Percentiles rank a stretch among this genome's conserved stretches.
Conservation (phyloP, 768 basidiomycete species). For the Tricholoma furcatifolium region DNA sequence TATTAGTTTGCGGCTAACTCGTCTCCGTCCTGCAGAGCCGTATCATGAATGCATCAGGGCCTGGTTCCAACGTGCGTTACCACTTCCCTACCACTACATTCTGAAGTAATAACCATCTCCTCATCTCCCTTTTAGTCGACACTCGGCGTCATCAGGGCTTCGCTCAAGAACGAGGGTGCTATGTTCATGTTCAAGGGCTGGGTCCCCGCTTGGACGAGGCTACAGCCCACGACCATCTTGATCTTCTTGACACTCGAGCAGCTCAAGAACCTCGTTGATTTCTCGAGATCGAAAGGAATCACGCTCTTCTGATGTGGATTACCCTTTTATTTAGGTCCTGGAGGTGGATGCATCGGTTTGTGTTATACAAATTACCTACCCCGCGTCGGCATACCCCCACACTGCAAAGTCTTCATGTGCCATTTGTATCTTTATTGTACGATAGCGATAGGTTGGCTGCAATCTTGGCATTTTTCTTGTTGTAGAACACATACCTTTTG, state of each 20-base stretch:
- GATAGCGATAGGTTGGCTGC: too few species aligned
- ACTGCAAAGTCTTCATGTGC: too few species aligned
- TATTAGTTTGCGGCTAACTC: not conserved
- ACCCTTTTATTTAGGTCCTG: too few species aligned
- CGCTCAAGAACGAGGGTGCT: conserved; percentile 71
- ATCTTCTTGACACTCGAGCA: conserved; percentile 87
- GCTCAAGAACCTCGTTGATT: conserved; percentile 71
- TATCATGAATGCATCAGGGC: conserved; percentile 87
- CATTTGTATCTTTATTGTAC: too few species aligned
- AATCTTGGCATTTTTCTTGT: too few species aligned
- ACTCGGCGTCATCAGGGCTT: conserved; percentile 62
- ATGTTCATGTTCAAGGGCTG: conserved; percentile 95
- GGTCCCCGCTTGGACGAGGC: conserved; percentile 83
- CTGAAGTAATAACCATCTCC: conserved; percentile 3
- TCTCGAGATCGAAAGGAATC: conserved; percentile 43
- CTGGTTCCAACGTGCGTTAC: conserved; percentile 65
- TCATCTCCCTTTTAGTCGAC: conserved; percentile 51
- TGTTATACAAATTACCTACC: not conserved
- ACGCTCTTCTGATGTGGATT: conserved; percentile 20
- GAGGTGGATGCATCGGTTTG: too few species aligned
- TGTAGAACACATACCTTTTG: too few species aligned
- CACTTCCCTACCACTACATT: not conserved
- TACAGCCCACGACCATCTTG: conserved; percentile 85
- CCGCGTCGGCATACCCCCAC: not conserved
- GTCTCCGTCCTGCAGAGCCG: conserved; percentile 47